These are phyloP conservation scores for Raphanus hybrid DNA, from an alignment of 441 rosid genomes.

Conservation along the genomic window DNA sequence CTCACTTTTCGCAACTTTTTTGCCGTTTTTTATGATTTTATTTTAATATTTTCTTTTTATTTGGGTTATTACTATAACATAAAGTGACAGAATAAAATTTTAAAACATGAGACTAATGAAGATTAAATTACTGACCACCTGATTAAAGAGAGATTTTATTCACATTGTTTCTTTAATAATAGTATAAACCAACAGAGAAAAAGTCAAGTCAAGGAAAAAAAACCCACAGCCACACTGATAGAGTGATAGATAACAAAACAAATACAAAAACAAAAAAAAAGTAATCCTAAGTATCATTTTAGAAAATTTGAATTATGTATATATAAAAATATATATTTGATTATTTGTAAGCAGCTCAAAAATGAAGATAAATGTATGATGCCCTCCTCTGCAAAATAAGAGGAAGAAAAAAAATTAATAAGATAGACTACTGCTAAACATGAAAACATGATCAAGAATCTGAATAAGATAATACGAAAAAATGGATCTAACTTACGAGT, in stretches of 20 bases:
- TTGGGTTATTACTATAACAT: not conserved
- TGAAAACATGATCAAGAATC: not conserved
- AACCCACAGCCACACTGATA: slow-evolving; percentile 46
- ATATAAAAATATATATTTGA: not conserved
- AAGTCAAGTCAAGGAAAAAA: slow-evolving; percentile 10
- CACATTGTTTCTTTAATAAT: slow-evolving; percentile 47
- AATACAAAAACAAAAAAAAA: not conserved
- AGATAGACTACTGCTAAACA: not conserved
- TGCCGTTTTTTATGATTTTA: not conserved
- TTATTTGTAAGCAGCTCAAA: slow-evolving; percentile 30
- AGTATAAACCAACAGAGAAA: slow-evolving; percentile 37
- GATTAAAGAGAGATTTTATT: slow-evolving; percentile 30
- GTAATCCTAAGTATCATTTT: slow-evolving; percentile 14
- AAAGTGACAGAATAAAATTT: not conserved
- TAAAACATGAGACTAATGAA: not conserved
- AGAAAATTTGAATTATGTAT: slow-evolving; percentile 8
- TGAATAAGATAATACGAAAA: not conserved
- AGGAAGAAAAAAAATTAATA: not conserved
- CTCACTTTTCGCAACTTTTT: not conserved
- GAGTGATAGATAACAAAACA: slow-evolving; percentile 33
- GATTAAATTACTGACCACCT: not conserved
- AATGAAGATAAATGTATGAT: slow-evolving; percentile 11
- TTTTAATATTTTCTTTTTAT: not conserved
- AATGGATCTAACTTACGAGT: slow-evolving; percentile 29
- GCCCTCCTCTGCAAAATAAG: slow-evolving; percentile 34